A percentile compares a stretch with the other conserved stretches of the same genome.
phyloP scores from a whole-genome alignment of 2,329 filamentous ascomycete species.

The Diaporthe humulicola region DNA sequence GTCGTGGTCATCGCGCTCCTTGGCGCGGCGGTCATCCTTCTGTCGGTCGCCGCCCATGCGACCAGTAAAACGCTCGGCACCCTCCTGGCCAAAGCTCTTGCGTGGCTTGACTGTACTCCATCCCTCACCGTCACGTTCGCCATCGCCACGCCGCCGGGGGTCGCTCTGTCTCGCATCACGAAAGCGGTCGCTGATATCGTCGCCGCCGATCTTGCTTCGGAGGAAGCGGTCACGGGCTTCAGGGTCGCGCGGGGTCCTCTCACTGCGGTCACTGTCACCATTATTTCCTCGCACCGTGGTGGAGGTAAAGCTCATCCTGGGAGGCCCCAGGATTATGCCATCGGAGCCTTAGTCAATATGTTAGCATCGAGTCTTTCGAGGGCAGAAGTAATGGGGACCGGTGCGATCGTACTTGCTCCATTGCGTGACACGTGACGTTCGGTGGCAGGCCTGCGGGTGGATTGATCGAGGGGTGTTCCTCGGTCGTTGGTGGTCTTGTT shows the following conservation, averaged over 20 bases:
- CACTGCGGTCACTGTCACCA: constrained; percentile 62
- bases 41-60: constrained; percentile 68
- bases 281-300: constrained; percentile 66
- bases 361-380: constrained; percentile 31
- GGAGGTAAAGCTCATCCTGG: constrained; percentile 86
- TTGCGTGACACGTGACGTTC: constrained; percentile 70
- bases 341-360: constrained; percentile 70
- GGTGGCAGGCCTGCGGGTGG: constrained; percentile 63
- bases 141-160: constrained; percentile 66
- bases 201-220: constrained; percentile 64
- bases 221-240: constrained; percentile 72
- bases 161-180: constrained; percentile 61
- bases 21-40: constrained; percentile 58
- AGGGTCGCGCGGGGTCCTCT: constrained; percentile 65
- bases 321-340: constrained; percentile 87
- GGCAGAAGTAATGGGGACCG: neutral
- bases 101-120: constrained; percentile 82
- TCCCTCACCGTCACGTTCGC: constrained; percentile 75
- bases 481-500: constrained; percentile 60
- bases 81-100: constrained; percentile 80
- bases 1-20: constrained; percentile 71
- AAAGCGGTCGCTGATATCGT: constrained; percentile 64
- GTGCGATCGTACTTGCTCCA: constrained; percentile 63
- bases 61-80: constrained; percentile 78
- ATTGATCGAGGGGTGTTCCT: constrained; percentile 60